These are phyloP conservation scores for Glycyrrhiza uralensis DNA, from an alignment of 306 rosid species.

Conservation along the genomic window DNA sequence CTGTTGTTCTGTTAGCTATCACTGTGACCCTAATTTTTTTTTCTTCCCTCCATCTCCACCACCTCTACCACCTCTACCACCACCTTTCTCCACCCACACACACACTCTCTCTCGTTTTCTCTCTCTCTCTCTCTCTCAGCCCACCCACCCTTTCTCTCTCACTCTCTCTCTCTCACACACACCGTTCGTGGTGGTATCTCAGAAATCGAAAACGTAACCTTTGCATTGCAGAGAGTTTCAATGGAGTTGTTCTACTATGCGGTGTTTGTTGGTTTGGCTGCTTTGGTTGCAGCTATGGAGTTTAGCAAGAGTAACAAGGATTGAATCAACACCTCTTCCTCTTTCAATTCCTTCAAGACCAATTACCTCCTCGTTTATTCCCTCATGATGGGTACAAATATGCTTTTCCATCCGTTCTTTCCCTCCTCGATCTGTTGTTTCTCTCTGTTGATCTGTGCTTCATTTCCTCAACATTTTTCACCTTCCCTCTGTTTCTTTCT, in stretches of 20 bases:
- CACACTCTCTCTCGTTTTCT: too few species aligned
- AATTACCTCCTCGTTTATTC: slow-evolving; percentile 89
- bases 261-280: slow-evolving; percentile 68
- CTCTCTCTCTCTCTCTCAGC: too few species aligned
- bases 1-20: too few species aligned
- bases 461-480: neutral
- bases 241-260: slow-evolving; percentile 81
- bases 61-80: too few species aligned
- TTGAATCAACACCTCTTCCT: slow-evolving; percentile 64
- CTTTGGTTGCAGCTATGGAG: slow-evolving; percentile 75
- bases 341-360: slow-evolving; percentile 88
- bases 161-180: neutral
- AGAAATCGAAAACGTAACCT: too few species aligned
- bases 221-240: too few species aligned
- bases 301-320: slow-evolving; percentile 82
- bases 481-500: neutral
- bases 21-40: too few species aligned
- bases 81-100: too few species aligned
- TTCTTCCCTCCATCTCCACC: too few species aligned
- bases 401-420: slow-evolving; percentile 29
- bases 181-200: neutral
- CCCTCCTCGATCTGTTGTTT: slow-evolving; percentile 19
- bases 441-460: neutral
- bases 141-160: neutral
- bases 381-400: slow-evolving; percentile 96